Conservation (phyloP, 2,329 filamentous ascomycete species). For the Arthrobotrys sinensis region DNA sequence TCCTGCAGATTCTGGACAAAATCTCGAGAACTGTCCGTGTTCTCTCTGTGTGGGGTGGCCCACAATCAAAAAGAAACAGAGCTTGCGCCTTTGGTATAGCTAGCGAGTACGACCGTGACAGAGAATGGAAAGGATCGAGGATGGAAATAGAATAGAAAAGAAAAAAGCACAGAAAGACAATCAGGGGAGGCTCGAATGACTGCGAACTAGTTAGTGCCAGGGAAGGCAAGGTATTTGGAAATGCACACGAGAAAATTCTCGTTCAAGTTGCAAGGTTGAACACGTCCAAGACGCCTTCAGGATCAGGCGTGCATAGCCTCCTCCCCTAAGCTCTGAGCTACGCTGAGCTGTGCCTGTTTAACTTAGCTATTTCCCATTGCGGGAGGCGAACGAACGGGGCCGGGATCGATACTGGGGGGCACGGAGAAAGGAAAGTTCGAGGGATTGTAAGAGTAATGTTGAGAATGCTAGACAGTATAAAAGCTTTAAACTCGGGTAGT, state of each 20-base stretch:
- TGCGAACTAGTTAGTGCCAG: slow-evolving; percentile 34
- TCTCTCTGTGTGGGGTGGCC: slow-evolving; percentile 21
- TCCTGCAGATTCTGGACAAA: slow-evolving; percentile 45
- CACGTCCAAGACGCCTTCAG: slow-evolving; percentile 52
- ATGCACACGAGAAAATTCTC: slow-evolving; percentile 42
- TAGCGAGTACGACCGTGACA: slow-evolving; percentile 25
- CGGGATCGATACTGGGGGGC: slow-evolving; percentile 3
- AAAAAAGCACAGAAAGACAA: slow-evolving; percentile 29
- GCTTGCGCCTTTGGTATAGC: slow-evolving; percentile 41
- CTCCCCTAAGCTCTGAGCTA: slow-evolving; percentile 24
- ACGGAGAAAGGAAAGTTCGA: slow-evolving; percentile 9
- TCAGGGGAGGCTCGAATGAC: slow-evolving; percentile 49
- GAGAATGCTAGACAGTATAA: slow-evolving; percentile 15
- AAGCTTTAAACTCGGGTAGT: slow-evolving; percentile 19
- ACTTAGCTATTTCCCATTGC: slow-evolving; percentile 32
- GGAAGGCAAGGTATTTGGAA: slow-evolving; percentile 39
- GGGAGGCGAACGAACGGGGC: slow-evolving; percentile 41
- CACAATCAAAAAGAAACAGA: slow-evolving; percentile 32
- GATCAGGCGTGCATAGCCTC: slow-evolving; percentile 54
- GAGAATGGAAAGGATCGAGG: slow-evolving; percentile 19
- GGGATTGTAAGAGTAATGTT: slow-evolving; percentile 17
- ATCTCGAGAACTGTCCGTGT: slow-evolving; percentile 17
- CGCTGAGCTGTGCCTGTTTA: slow-evolving; percentile 11
- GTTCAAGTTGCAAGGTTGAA: slow-evolving; percentile 48
- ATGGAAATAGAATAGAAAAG: slow-evolving; percentile 25